These are phyloP conservation scores for Luffa aegyptiaca DNA, from an alignment of 306 rosid genomes.

Conservation along the genomic window DNA sequence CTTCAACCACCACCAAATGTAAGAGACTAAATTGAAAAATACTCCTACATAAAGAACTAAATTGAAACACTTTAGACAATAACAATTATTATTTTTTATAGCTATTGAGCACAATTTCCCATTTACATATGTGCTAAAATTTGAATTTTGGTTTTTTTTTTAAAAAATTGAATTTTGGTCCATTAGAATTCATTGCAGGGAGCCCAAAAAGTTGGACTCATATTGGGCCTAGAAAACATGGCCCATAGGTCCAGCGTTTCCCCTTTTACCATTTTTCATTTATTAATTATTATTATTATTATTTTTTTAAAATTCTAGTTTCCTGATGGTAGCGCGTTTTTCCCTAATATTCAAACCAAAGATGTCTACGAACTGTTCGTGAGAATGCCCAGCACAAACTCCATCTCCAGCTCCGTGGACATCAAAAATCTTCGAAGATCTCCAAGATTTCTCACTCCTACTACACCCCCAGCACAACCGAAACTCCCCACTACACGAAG, in stretches of 20 bases:
- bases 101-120: too few relatives aligned
- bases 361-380: constrained; percentile 20
- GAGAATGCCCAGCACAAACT: constrained; percentile 40
- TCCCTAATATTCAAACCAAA: neutral
- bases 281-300: neutral
- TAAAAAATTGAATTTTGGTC: neutral
- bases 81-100: too few relatives aligned
- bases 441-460: constrained; percentile 4
- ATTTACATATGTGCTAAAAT: neutral
- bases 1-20: too few relatives aligned
- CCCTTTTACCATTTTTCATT: neutral
- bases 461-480: neutral
- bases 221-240: neutral
- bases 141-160: neutral
- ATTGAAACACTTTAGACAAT: too few relatives aligned
- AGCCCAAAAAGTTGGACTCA: neutral
- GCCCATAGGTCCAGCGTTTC: neutral
- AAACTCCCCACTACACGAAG: constrained; percentile 14
- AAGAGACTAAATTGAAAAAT: too few relatives aligned
- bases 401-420: constrained; percentile 1
- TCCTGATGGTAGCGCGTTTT: constrained; percentile 14
- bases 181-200: neutral
- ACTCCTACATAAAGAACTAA: too few relatives aligned
- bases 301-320: neutral
- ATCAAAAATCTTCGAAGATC: constrained; percentile 43